Base-by-base conservation (phyloP, 2,329 filamentous ascomycete species). In the Xylariaceae sp. region DNA sequence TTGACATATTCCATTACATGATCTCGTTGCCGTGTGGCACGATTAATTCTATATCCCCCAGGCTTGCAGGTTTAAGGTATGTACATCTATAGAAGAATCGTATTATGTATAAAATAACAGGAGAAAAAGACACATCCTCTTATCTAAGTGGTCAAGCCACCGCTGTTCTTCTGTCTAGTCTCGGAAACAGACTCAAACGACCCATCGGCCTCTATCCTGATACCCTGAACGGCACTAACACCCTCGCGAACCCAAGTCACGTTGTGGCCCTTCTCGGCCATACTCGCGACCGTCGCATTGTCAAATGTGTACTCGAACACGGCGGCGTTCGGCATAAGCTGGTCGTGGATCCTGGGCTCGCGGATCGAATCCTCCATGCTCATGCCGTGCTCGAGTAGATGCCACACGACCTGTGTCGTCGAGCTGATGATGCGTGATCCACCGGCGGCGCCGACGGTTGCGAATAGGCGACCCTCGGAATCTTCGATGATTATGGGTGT, bases 381-480 rank as follows among this genome's bases (percentile, higher is more conserved):
- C 68, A 84, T 72, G 12, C 60, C 64, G 54, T 82, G 77, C 60
- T 92, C 86, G 2, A 95, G 71, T 6, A 89, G 76, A 61, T 89
- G 80, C 70, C 88, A 85, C 5, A 90, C 71, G 36, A 84, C 83
- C 64, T 90, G 88, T 7, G 89, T 76, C 0, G 87, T 91, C 3
- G 87, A 72, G 0, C 89, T 92, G 64, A 91, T 89, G 71, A 96
- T 96, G 27, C 88, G 80, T 17, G 83, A 88, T 3, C 90, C 90
- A 31, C 90, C 90, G 0, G 90, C 89, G 0, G 89, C 85, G 38
- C 89, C 89, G 7, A 88, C 78, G 47, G 82, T 73, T 63, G 85
- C 86, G 1, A 95, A 75, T 1, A 73, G 76, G 15, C 82, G 79
- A 59, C 19, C 41, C 4, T 86, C 39, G 39, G 38, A 11, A 40